Conservation (phyloP, 148 eudicot species). For the Fagopyrum esculentum region DNA sequence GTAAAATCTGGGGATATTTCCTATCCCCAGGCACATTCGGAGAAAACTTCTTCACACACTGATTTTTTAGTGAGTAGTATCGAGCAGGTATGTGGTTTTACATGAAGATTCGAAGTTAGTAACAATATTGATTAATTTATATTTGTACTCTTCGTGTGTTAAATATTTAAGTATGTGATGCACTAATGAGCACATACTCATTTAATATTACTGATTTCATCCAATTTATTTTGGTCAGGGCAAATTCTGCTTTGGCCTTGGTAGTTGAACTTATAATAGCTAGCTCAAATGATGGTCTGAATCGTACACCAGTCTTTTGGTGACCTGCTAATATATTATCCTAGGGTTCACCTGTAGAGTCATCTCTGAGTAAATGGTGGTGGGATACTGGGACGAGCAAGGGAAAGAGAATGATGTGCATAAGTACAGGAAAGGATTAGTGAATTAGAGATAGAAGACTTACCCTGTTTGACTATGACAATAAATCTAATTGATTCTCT, state of each 20-base stretch:
- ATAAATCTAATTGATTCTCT: slow-evolving; percentile 1
- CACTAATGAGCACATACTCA: not conserved
- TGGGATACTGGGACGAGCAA: not conserved
- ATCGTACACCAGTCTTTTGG: not conserved
- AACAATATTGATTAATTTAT: not conserved
- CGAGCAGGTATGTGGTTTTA: slow-evolving; percentile 54
- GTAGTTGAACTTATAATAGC: not conserved
- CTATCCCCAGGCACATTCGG: slow-evolving; percentile 20
- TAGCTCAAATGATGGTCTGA: not conserved
- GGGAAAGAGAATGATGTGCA: not conserved
- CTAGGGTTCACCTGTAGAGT: not conserved
- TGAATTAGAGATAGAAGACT: not conserved
- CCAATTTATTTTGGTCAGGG: not conserved
- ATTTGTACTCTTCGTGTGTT: slow-evolving; percentile 8
- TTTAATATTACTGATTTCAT: not conserved
- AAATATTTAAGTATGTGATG: not conserved
- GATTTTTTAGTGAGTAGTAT: slow-evolving; percentile 39
- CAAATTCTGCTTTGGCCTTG: not conserved
- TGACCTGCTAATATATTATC: not conserved
- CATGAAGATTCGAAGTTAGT: not conserved
- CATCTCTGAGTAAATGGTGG: slow-evolving; percentile 1
- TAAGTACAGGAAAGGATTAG: not conserved
- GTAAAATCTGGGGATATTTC: slow-evolving; percentile 36
- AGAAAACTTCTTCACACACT: slow-evolving; percentile 25
- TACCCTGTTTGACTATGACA: not conserved